Base-by-base conservation (phyloP, 2,329 filamentous ascomycete genomes). In the Fusarium penzigii region DNA sequence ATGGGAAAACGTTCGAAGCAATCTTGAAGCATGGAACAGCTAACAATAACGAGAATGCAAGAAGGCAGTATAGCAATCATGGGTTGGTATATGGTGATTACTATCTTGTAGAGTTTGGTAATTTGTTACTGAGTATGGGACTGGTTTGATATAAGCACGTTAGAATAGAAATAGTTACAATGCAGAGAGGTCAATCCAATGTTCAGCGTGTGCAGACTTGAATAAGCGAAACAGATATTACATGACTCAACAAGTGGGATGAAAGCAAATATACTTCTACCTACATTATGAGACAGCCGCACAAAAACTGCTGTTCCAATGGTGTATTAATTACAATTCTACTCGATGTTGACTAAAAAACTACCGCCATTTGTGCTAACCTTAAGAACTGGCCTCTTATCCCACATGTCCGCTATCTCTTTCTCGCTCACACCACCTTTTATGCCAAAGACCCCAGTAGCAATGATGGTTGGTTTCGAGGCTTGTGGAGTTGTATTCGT, bases 61-160 rank as follows among this genome's bases (percentile, higher is more conserved):
- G 55, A 6, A 62, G 59, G 46, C 47, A 65, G 10, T 70, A 68
- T 46, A 49, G 58, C 40, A 64, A 74, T 16, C 71, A 73, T 55
- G 77, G 77, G 0, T 54, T 79, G 14, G 76, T 79, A 8, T 80
- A 79, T 63, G 77, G 73, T 0, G 77, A 79, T 49, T 80, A 79
- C 51, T 80, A 74, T 53, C 63, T 79, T 16, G 58, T 79, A 2
- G 73, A 77, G 51, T 58, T 77, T 65, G 76, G 76, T 3, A 80
- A 80, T 46, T 71, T 73, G 43, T 56, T 80, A n/a, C 50, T 80
- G 39, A 58, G 65, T 36, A 68, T 74, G 67, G 68, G 69, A 2
- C 44, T 62, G 1, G 42, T 44, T 14, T 61, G 54, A 14, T 12
- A 36, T 4, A 36, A 3, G 10, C 3, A 12, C 3, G 32, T 36